Conservation (phyloP, 495 filamentous ascomycete genomes). For the Penicillium riverlandense region DNA sequence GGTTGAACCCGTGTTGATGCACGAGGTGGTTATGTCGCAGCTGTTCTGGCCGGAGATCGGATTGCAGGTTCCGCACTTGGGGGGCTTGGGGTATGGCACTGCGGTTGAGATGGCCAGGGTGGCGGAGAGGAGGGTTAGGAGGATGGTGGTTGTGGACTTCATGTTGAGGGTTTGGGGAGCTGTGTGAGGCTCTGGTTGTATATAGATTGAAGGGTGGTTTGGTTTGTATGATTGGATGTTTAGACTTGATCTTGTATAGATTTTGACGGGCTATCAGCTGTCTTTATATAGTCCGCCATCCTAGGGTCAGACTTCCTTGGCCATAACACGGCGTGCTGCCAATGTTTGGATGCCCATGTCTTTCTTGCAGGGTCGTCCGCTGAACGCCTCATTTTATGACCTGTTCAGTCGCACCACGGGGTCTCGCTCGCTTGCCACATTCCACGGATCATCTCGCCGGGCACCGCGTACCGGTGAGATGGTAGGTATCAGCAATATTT, state of each 20-base stretch:
- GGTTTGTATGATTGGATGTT: background rate
- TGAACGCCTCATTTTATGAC: no score
- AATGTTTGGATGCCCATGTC: no score
- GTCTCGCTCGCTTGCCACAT: no score
- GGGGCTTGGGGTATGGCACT: constrained; percentile 6
- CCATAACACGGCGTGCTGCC: no score
- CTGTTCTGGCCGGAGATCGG: constrained; percentile 34
- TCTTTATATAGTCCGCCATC: constrained; percentile 8
- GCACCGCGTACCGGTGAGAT: no score
- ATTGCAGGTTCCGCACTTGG: constrained; percentile 35
- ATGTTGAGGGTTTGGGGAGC: constrained; percentile 4
- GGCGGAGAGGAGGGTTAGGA: constrained; percentile 15
- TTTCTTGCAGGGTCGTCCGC: no score
- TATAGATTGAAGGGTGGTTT: background rate
- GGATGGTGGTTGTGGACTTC: constrained; percentile 16
- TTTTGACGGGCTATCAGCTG: constrained; percentile 1
- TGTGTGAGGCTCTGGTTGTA: background rate
- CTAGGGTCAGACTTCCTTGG: no score
- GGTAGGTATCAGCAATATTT: no score
- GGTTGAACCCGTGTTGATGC: constrained; percentile 56
- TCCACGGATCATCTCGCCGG: no score
- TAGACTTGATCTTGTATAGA: background rate
- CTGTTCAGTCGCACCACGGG: no score
- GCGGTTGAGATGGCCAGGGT: constrained; percentile 15
- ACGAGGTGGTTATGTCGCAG: constrained; percentile 37